These are phyloP conservation scores for Penicillium vulpinum DNA, from an alignment of 2,329 filamentous ascomycete species.

Conservation along the genomic window DNA sequence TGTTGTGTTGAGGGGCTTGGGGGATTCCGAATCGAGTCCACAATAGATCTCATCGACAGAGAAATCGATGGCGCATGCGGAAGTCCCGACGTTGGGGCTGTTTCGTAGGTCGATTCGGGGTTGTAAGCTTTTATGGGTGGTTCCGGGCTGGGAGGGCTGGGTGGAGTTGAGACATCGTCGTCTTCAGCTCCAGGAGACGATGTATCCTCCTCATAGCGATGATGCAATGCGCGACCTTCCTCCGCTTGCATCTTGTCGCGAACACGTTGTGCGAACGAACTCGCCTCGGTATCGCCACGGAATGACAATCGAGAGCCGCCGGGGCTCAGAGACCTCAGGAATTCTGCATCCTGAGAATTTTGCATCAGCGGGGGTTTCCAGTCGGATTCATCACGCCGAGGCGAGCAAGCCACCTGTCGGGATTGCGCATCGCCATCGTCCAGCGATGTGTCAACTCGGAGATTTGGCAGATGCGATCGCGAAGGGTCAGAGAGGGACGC, in stretches of 20 bases:
- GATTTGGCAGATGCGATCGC: constrained; percentile 25
- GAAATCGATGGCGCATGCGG: constrained; percentile 24
- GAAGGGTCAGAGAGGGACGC: constrained; percentile 16
- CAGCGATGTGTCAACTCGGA: constrained; percentile 38
- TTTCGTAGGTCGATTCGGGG: constrained; percentile 25
- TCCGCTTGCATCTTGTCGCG: constrained; percentile 56
- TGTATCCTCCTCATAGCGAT: constrained; percentile 38
- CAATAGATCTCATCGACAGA: constrained; percentile 20
- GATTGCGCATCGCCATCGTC: constrained; percentile 20
- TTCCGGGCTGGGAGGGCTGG: constrained; percentile 16
- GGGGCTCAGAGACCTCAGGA: constrained; percentile 34
- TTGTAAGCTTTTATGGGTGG: constrained; percentile 12
- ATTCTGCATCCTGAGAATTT: constrained; percentile 39
- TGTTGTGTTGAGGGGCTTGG: constrained; percentile 23
- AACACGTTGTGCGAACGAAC: constrained; percentile 49
- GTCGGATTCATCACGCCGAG: constrained; percentile 15
- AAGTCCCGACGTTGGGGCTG: constrained; percentile 29
- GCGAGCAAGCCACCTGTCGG: constrained; percentile 9
- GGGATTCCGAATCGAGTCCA: constrained; percentile 30
- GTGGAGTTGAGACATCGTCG: constrained; percentile 11
- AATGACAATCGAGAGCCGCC: constrained; percentile 42
- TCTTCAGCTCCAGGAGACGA: constrained; percentile 30
- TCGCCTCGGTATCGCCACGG: constrained; percentile 40
- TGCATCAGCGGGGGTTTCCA: constrained; percentile 35
- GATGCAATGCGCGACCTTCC: constrained; percentile 53